Percentiles rank a stretch among this genome's conserved stretches.
These are phyloP conservation scores for Aspergillus pseudonomiae DNA, from an alignment of 2,329 filamentous ascomycete genomes.

Conservation along the genomic window DNA sequence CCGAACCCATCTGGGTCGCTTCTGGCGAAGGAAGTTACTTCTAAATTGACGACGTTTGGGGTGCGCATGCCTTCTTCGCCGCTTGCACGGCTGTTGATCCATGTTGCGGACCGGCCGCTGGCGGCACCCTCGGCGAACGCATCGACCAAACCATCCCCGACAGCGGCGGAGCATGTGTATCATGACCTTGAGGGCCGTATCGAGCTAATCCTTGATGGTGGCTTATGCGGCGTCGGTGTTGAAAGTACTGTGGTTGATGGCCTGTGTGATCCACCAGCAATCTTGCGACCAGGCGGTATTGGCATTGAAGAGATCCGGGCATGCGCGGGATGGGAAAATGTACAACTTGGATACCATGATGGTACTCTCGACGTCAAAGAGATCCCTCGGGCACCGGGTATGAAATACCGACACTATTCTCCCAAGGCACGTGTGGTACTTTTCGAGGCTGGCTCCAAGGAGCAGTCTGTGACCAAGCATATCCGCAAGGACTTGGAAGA, in stretches of 20 bases:
- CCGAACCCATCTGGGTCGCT: constrained; percentile 70
- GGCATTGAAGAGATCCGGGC: constrained; percentile 75
- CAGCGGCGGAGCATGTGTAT: constrained; percentile 83
- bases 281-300: constrained; percentile 85
- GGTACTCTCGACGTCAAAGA: constrained; percentile 65
- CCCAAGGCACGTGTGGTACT: constrained; percentile 84
- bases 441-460: constrained; percentile 63
- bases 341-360: constrained; percentile 78
- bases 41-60: constrained; percentile 81
- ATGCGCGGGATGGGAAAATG: constrained; percentile 79
- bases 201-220: constrained; percentile 85
- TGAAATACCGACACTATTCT: constrained; percentile 99
- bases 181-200: constrained; percentile 84
- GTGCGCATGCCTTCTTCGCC: constrained; percentile 84
- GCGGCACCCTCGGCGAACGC: constrained; percentile 94
- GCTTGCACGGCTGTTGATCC: constrained; percentile 86
- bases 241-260: constrained; percentile 98
- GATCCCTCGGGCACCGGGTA: constrained; percentile 83
- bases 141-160: constrained; percentile 89
- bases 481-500: constrained; percentile 38
- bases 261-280: constrained; percentile 74
- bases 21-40: constrained; percentile 89
- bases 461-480: constrained; percentile 31
- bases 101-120: constrained; percentile 74
- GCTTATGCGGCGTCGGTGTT: constrained; percentile 82